These are phyloP conservation scores for Pseudogymnoascus sp. DNA, from an alignment of 2,329 filamentous ascomycete genomes.

Conservation along the genomic window DNA sequence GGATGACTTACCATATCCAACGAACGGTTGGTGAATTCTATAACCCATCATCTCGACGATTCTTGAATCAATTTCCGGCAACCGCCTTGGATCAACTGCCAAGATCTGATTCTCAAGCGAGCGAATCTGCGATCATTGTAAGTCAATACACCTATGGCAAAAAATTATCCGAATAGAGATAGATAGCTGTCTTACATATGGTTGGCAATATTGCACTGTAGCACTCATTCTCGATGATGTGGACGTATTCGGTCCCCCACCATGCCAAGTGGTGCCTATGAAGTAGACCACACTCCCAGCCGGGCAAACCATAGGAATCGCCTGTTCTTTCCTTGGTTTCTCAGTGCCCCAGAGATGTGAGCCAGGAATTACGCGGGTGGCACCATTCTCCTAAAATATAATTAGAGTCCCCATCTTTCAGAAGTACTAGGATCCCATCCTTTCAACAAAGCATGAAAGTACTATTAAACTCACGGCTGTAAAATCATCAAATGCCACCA, in stretches of 20 bases:
- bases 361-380: conserved; percentile 25
- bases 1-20: conserved; percentile 24
- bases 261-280: conserved; percentile 25
- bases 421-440: background rate
- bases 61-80: conserved; percentile 22
- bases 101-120: conserved; percentile 28
- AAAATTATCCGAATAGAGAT: background rate
- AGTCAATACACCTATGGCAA: background rate
- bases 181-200: conserved; percentile 10
- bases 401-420: background rate
- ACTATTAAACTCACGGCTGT: conserved; percentile 15
- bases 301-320: conserved; percentile 25
- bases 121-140: conserved; percentile 17
- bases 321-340: conserved; percentile 20
- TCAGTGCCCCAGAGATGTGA: conserved; percentile 25
- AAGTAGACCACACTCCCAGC: conserved; percentile 25
- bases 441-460: background rate
- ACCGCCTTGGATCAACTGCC: conserved; percentile 26
- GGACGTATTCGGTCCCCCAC: conserved; percentile 22
- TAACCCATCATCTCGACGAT: conserved; percentile 31
- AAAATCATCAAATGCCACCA: conserved; percentile 26
- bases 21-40: conserved; percentile 25
- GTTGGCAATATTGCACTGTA: conserved; percentile 26
- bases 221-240: conserved; percentile 18
- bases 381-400: conserved; percentile 18